These are phyloP conservation scores for Sporothrix protearum DNA, from an alignment of 2,329 filamentous ascomycete genomes.

Conservation along the genomic window DNA sequence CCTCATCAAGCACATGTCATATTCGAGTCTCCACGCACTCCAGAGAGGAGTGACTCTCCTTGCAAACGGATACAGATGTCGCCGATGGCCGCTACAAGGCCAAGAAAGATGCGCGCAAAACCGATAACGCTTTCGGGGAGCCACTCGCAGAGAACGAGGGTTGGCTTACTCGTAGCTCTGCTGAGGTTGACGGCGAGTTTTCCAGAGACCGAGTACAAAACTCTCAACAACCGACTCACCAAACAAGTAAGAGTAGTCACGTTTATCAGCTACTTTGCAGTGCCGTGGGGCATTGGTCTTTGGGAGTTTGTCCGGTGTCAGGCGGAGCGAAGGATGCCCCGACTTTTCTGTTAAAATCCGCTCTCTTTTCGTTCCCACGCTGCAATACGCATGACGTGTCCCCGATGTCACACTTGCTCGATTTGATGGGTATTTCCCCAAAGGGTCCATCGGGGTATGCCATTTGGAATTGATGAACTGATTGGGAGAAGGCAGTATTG, in stretches of 20 bases:
- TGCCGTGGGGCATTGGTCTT: neutral
- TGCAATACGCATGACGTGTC: slow-evolving; percentile 6
- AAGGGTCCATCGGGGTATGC: neutral
- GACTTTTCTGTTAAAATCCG: neutral
- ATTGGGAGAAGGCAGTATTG: neutral
- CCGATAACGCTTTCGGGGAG: slow-evolving; percentile 5
- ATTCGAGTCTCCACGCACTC: neutral
- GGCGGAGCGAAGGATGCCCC: neutral
- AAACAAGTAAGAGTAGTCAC: neutral
- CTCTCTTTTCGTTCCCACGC: neutral
- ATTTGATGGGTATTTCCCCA: neutral
- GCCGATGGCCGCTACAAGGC: neutral
- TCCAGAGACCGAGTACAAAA: neutral
- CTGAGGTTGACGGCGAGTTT: no score
- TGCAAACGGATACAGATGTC: neutral
- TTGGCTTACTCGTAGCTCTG: no score
- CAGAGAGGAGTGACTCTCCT: neutral
- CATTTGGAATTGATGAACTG: neutral
- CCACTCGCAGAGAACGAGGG: no score
- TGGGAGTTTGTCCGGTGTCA: neutral
- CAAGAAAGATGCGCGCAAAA: neutral
- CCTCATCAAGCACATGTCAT: neutral
- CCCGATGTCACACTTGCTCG: neutral
- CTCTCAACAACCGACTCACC: neutral
- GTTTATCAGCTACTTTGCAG: neutral